Conservation (phyloP, 768 basidiomycete species). For the Lentinula guzmanii region DNA sequence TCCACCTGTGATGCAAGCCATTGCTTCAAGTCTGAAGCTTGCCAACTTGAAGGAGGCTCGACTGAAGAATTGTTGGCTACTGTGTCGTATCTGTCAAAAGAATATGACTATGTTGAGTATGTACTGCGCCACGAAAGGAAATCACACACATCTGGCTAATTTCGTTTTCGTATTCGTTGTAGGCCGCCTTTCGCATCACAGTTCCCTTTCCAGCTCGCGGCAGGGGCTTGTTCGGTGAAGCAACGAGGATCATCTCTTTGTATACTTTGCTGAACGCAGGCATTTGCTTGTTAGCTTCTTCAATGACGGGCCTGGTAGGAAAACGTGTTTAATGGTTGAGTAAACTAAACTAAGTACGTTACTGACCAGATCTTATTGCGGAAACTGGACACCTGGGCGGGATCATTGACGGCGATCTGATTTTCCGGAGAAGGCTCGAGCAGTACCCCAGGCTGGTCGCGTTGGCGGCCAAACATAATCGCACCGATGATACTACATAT, state of each 20-base stretch:
- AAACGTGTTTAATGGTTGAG: background rate
- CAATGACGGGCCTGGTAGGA: constrained; percentile 26
- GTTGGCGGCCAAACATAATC: constrained; percentile 35
- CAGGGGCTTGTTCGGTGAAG: constrained; percentile 32
- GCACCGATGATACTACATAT: constrained; percentile 21
- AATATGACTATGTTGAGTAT: background rate
- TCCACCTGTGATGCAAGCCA: constrained; percentile 17
- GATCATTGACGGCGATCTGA: constrained; percentile 24
- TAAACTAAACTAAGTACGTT: background rate
- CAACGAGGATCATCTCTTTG: constrained; percentile 47
- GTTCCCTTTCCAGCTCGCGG: constrained; percentile 42
- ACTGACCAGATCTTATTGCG: constrained; percentile 29
- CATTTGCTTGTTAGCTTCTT: constrained; percentile 33
- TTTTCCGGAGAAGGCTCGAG: constrained; percentile 20
- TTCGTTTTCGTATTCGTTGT: constrained; percentile 31
- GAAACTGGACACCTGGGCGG: constrained; percentile 19
- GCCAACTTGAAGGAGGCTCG: constrained; percentile 12
- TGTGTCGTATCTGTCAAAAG: constrained; percentile 18
- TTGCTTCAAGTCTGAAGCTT: constrained; percentile 1
- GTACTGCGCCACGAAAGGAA: background rate
- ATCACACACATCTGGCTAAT: constrained; percentile 29
- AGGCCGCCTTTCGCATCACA: constrained; percentile 31
- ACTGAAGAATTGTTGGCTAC: constrained; percentile 17
- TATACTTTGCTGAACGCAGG: constrained; percentile 38
- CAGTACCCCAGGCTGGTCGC: constrained; percentile 23